phyloP scores from a whole-genome alignment of 352 stramenopile genomes.

The Halophytophthora batemanensis region DNA sequence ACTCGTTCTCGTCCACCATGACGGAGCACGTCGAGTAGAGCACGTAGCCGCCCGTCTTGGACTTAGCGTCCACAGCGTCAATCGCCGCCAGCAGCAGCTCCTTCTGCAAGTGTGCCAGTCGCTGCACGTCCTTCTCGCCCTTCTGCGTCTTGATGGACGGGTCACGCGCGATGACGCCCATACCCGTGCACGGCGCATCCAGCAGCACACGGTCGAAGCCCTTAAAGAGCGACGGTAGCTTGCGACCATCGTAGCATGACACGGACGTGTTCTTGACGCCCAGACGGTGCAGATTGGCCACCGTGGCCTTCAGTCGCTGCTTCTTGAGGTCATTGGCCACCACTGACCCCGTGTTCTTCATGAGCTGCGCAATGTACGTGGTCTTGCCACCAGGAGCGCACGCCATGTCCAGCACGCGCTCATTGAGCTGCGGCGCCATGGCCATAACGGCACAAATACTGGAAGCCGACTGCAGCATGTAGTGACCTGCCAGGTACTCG shows the following conservation, averaged over 20 bases:
- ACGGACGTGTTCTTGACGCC: conserved; percentile 98
- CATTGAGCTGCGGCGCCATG: conserved; percentile 94
- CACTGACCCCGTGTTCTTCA: conserved; percentile 98
- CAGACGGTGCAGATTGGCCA: conserved; percentile 98
- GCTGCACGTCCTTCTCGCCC: conserved; percentile 88
- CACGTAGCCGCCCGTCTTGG: conserved; percentile 95
- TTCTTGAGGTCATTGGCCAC: conserved; percentile 99
- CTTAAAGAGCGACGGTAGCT: conserved; percentile 92
- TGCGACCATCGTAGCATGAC: conserved; percentile 96
- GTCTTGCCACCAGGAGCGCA: conserved; percentile 99
- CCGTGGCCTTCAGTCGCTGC: conserved; percentile 95
- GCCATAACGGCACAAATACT: conserved; percentile 99
- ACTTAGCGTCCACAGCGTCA: conserved; percentile 96
- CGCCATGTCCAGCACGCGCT: conserved; percentile 98
- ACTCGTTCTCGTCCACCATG: conserved; percentile 93
- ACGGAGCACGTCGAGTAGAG: conserved; percentile 99
- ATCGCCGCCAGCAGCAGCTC: conserved; percentile 98
- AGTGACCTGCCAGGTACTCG: conserved; percentile 99
- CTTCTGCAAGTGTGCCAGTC: conserved; percentile 97
- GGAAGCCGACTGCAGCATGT: conserved; percentile 99
- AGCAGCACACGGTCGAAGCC: conserved; percentile 98
- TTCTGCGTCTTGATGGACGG: conserved; percentile 99
- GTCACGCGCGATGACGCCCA: conserved; percentile 98
- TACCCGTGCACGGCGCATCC: conserved; percentile 98
- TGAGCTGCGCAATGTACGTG: conserved; percentile 99